These are phyloP conservation scores for Rhypophila decipiens DNA, from an alignment of 495 filamentous ascomycete genomes.

Conservation along the genomic window DNA sequence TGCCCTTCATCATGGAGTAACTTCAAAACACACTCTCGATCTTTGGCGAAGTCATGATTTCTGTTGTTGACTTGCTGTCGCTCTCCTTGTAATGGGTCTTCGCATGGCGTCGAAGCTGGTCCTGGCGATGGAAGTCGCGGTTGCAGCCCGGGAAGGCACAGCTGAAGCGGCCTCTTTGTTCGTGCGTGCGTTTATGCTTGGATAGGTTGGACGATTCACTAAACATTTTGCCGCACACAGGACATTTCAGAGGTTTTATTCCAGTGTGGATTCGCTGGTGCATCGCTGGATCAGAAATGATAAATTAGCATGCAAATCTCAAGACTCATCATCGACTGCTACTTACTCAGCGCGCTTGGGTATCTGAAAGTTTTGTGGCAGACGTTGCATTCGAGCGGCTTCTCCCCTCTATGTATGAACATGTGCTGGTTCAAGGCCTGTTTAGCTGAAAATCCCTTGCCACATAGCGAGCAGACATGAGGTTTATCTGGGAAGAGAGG, in stretches of 20 bases:
- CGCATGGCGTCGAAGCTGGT: slow-evolving; percentile 46
- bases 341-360: slow-evolving; percentile 48
- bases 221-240: slow-evolving; percentile 43
- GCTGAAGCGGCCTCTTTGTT: slow-evolving; percentile 41
- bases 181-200: slow-evolving; percentile 47
- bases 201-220: slow-evolving; percentile 52
- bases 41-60: slow-evolving; percentile 1
- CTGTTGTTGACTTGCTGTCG: slow-evolving; percentile 1
- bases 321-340: background rate
- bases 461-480: slow-evolving; percentile 46
- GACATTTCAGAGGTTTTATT: slow-evolving; percentile 41
- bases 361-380: slow-evolving; percentile 52
- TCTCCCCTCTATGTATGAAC: slow-evolving; percentile 55
- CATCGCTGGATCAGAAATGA: slow-evolving; percentile 39
- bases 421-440: slow-evolving; percentile 57
- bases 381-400: slow-evolving; percentile 47
- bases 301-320: slow-evolving; percentile 8
- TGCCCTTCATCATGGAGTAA: background rate
- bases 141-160: slow-evolving; percentile 43
- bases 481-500: slow-evolving; percentile 52
- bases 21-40: slow-evolving; percentile 5
- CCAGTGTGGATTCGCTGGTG: slow-evolving; percentile 51
- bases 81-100: slow-evolving; percentile 29
- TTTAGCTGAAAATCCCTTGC: slow-evolving; percentile 50
- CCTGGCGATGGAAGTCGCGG: slow-evolving; percentile 49